A percentile compares a stretch with the other conserved stretches of the same genome.
Conservation (phyloP, 495 filamentous ascomycete genomes). For the Lichenothelia convexa region DNA sequence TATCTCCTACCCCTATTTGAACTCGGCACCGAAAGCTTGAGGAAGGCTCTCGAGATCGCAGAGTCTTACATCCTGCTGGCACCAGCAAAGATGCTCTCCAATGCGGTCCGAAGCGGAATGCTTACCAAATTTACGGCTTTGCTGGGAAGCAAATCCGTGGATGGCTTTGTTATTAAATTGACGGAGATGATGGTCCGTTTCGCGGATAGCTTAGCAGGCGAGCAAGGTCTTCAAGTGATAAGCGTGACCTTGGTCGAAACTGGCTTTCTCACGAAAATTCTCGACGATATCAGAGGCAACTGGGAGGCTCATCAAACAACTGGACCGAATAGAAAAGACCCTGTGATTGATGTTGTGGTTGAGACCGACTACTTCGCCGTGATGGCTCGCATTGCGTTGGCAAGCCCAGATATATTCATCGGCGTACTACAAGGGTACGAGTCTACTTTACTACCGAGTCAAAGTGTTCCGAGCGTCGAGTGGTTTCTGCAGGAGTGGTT, state of each 20-base stretch:
- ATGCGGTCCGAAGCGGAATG: constrained; percentile 36
- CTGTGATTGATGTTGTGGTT: constrained; percentile 44
- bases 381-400: constrained; percentile 60
- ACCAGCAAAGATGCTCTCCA: constrained; percentile 52
- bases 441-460: constrained; percentile 12
- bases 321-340: constrained; percentile 48
- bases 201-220: constrained; percentile 49
- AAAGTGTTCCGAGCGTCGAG: constrained; percentile 13
- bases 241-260: constrained; percentile 51
- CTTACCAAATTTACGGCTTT: constrained; percentile 40
- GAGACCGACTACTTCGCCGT: constrained; percentile 71
- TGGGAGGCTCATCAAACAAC: constrained; percentile 57
- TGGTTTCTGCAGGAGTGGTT: constrained; percentile 64
- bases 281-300: constrained; percentile 52
- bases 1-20: constrained; percentile 54
- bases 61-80: constrained; percentile 68
- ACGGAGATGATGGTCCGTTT: constrained; percentile 54
- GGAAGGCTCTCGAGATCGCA: constrained; percentile 49
- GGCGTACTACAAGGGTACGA: constrained; percentile 28
- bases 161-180: constrained; percentile 42
- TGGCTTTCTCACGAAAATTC: constrained; percentile 43
- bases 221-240: constrained; percentile 38
- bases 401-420: constrained; percentile 45
- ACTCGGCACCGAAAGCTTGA: constrained; percentile 48
- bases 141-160: constrained; percentile 39